phyloP scores from a whole-genome alignment of 257 asterid genomes.

The Plantago major region DNA sequence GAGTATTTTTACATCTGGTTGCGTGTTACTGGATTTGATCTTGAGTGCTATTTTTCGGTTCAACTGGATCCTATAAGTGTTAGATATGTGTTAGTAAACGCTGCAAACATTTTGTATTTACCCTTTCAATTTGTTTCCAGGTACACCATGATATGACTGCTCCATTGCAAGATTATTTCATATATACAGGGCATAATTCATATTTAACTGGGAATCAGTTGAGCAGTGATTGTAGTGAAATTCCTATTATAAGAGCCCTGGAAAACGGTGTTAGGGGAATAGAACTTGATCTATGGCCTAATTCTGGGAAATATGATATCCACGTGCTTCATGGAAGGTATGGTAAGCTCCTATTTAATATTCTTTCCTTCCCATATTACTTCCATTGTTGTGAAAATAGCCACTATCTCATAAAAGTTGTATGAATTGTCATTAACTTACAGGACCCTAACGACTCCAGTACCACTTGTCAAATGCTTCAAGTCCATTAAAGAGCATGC shows the following conservation, averaged over 20 bases:
- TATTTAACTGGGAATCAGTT: conserved; percentile 90
- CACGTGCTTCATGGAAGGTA: conserved; percentile 99
- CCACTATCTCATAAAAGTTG: too few species aligned
- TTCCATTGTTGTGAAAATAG: too few species aligned
- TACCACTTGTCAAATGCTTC: conserved; percentile 69
- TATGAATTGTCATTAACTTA: conserved; percentile 18
- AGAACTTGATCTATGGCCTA: conserved; percentile 93
- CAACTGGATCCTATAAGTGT: too few species aligned
- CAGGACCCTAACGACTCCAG: conserved; percentile 90
- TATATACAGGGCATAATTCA: conserved; percentile 93
- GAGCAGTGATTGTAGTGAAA: conserved; percentile 90
- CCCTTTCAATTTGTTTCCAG: conserved; percentile 36
- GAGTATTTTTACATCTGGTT: too few species aligned
- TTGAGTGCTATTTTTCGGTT: too few species aligned
- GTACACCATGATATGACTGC: conserved; percentile 96
- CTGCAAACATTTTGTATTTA: conserved; percentile 3
- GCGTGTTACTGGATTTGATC: too few species aligned
- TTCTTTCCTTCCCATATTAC: neutral
- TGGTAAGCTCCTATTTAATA: conserved; percentile 23
- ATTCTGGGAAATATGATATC: conserved; percentile 62
- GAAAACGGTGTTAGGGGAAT: conserved; percentile 91
- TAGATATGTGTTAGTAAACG: neutral
- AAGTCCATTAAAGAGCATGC: conserved; percentile 75
- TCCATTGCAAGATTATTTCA: conserved; percentile 94
- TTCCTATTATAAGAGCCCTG: conserved; percentile 65